These are phyloP conservation scores for Colletotrichum orchidophilum DNA, from an alignment of 2,329 filamentous ascomycete species.

Conservation along the genomic window DNA sequence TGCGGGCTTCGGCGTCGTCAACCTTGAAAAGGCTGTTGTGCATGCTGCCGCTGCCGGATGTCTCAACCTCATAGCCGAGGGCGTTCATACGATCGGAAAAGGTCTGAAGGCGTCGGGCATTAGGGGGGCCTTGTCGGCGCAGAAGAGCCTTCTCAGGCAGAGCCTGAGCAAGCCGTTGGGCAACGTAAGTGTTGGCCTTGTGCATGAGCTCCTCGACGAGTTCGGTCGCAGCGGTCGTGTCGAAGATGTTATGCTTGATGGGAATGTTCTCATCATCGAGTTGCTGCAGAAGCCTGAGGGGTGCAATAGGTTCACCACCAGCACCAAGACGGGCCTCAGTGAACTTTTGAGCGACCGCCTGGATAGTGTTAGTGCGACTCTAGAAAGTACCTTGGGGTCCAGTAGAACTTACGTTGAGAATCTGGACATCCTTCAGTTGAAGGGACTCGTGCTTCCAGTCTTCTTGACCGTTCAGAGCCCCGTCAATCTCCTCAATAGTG, in stretches of 20 bases:
- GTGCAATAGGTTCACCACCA: constrained; percentile 80
- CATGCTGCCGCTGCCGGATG: constrained; percentile 86
- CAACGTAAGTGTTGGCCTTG: constrained; percentile 90
- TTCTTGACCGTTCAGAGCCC: constrained; percentile 73
- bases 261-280: constrained; percentile 98
- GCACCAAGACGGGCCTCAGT: constrained; percentile 86
- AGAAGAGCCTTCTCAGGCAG: constrained; percentile 93
- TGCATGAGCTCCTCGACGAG: constrained; percentile 95
- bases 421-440: constrained; percentile 79
- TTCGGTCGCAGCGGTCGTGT: constrained; percentile 88
- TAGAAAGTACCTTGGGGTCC: not conserved
- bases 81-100: constrained; percentile 94
- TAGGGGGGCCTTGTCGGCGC: constrained; percentile 85
- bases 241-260: constrained; percentile 95
- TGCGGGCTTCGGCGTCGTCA: constrained; percentile 86
- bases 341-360: constrained; percentile 88
- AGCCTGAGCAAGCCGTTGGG: constrained; percentile 80
- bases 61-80: constrained; percentile 90
- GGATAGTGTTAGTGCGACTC: constrained; percentile 36
- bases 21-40: constrained; percentile 97
- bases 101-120: constrained; percentile 85
- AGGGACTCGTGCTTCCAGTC: constrained; percentile 72
- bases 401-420: constrained; percentile 70
- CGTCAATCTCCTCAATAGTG: constrained; percentile 86
- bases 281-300: constrained; percentile 89